These are phyloP conservation scores for Didymella segeticola DNA, from an alignment of 2,329 filamentous ascomycete genomes.

Conservation along the genomic window DNA sequence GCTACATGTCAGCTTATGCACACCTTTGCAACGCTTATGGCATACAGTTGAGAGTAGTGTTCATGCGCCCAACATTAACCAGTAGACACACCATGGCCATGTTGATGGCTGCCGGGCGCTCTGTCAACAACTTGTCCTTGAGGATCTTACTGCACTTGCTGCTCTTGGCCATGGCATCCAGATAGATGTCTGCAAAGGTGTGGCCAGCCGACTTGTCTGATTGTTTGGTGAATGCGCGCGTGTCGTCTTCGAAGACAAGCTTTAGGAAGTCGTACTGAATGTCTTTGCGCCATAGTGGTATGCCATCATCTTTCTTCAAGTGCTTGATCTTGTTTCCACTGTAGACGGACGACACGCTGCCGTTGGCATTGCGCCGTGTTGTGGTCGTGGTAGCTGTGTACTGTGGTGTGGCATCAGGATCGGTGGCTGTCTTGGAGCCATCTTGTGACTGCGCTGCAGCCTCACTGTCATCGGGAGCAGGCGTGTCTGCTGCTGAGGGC, in stretches of 20 bases:
- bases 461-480: constrained; percentile 43
- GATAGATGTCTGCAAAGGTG: constrained; percentile 92
- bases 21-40: constrained; percentile 11
- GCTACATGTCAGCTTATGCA: constrained; percentile 27
- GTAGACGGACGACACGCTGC: constrained; percentile 70
- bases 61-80: constrained; percentile 98
- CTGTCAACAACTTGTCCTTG: constrained; percentile 92
- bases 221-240: constrained; percentile 85
- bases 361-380: constrained; percentile 68
- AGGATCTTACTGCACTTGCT: constrained; percentile 99
- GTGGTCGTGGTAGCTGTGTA: constrained; percentile 59
- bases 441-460: constrained; percentile 37
- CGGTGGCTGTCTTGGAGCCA: constrained; percentile 34
- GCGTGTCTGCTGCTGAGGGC: constrained; percentile 38
- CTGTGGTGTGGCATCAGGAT: constrained; percentile 40
- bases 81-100: constrained; percentile 99
- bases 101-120: constrained; percentile 88
- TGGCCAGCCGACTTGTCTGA: constrained; percentile 78
- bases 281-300: constrained; percentile 84
- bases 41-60: constrained; percentile 96
- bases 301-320: constrained; percentile 87
- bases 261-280: constrained; percentile 88
- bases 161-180: constrained; percentile 97
- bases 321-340: constrained; percentile 81
- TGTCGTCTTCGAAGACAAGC: constrained; percentile 78